Percentiles rank a stretch among this genome's conserved stretches.
Evolutionary conservation across 306 rosid species (phyloP).

Genomic region (Prinsepia uniflora): DNA sequence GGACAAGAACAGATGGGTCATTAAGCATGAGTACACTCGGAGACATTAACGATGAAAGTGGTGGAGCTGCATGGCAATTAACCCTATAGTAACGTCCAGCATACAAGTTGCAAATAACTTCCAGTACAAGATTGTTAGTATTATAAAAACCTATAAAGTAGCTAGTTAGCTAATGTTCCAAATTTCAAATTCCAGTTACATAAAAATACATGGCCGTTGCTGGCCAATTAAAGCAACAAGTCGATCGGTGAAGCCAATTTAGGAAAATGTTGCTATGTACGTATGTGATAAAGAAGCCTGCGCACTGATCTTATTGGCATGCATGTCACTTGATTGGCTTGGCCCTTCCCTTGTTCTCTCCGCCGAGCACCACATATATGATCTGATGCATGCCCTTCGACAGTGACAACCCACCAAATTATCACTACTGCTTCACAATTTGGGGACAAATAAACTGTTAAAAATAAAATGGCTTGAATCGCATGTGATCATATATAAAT

Average conservation of each 20-base stretch:
- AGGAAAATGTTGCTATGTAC: background rate
- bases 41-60: background rate
- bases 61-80: background rate
- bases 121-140: background rate
- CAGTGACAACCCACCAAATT: background rate
- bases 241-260: background rate
- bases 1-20: background rate
- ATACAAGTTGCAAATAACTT: background rate
- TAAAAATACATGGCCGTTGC: background rate
- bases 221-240: background rate
- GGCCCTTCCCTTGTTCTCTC: background rate
- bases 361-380: background rate
- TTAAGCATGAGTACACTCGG: background rate
- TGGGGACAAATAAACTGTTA: background rate
- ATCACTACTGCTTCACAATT: background rate
- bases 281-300: background rate
- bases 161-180: too few relatives aligned
- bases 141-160: background rate
- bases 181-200: too few relatives aligned
- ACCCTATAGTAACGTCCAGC: background rate
- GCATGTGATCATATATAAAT: too few relatives aligned
- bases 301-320: background rate
- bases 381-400: slow-evolving; percentile 1
- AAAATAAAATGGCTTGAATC: too few relatives aligned
- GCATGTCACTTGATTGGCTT: background rate